A percentile compares a stretch with the other conserved stretches of the same genome.
phyloP scores from a whole-genome alignment of 257 asterid genomes.

The Cruciata laevipes region DNA sequence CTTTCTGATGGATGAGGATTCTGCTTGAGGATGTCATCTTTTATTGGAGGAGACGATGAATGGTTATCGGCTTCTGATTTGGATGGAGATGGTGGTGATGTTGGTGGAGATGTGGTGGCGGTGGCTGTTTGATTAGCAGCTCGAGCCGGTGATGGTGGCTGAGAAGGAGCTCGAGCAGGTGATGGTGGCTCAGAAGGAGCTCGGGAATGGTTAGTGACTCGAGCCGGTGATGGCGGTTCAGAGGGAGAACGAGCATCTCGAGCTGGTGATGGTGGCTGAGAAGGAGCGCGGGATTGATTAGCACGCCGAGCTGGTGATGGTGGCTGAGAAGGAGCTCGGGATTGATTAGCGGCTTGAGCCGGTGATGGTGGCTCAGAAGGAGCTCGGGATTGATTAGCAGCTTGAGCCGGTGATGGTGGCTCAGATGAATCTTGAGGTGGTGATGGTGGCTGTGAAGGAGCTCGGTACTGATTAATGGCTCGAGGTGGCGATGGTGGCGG shows the following conservation, averaged over 20 bases:
- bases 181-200: slow-evolving; percentile 23
- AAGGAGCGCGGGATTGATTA: slow-evolving; percentile 10
- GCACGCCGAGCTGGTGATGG: slow-evolving; percentile 18
- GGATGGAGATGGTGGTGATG: slow-evolving; percentile 12
- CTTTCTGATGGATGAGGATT: slow-evolving; percentile 19
- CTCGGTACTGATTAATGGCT: slow-evolving; percentile 25
- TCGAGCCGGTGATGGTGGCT: slow-evolving; percentile 30
- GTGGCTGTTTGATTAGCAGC: too few species aligned
- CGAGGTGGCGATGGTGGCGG: slow-evolving; percentile 25
- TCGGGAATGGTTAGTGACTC: slow-evolving; percentile 19
- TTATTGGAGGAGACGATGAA: slow-evolving; percentile 29
- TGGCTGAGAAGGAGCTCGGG: slow-evolving; percentile 14
- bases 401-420: slow-evolving; percentile 23
- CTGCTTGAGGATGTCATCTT: slow-evolving; percentile 18
- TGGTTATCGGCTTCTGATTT: slow-evolving; percentile 9
- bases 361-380: slow-evolving; percentile 11
- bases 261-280: slow-evolving; percentile 30
- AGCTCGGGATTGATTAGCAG: slow-evolving; percentile 12
- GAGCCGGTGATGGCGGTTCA: slow-evolving; percentile 34
- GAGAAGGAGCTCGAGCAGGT: slow-evolving; percentile 36
- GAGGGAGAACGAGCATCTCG: slow-evolving; percentile 22
- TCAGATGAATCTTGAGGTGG: slow-evolving; percentile 34
- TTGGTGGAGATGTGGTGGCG: slow-evolving; percentile 28
- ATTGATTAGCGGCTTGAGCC: slow-evolving; percentile 25
- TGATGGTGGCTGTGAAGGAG: slow-evolving; percentile 25